Conservation (phyloP, 1,139 yeast genomes). For the Geotrichum australiense region DNA sequence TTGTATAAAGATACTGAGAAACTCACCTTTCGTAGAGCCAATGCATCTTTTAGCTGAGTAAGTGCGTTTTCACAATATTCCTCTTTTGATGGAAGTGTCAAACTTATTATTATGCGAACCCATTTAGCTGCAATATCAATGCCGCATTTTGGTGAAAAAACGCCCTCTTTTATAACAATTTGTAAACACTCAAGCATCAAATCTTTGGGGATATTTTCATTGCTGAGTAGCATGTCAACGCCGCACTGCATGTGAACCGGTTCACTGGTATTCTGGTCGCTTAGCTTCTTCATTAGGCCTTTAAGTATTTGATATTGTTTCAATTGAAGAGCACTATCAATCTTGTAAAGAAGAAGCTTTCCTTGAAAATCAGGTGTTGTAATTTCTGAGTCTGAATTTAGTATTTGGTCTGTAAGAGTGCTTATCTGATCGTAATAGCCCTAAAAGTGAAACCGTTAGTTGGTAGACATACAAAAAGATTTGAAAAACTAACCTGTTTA, state of each 20-base stretch:
- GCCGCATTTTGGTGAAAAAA: conserved; percentile 7
- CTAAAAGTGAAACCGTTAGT: conserved; percentile 2
- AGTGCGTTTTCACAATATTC: conserved; percentile 15
- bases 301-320: conserved; percentile 13
- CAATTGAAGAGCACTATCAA: conserved; percentile 17
- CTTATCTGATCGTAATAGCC: conserved; percentile 8
- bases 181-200: conserved; percentile 12
- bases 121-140: conserved; percentile 14
- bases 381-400: neutral
- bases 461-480: too few relatives aligned
- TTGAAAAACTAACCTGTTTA: neutral
- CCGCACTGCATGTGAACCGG: conserved; percentile 8
- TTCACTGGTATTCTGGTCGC: conserved; percentile 1
- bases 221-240: conserved; percentile 16
- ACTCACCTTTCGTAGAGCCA: conserved; percentile 15
- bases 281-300: conserved; percentile 5
- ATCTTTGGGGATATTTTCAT: conserved; percentile 11
- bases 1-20: neutral
- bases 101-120: conserved; percentile 16
- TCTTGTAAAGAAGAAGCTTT: conserved; percentile 14
- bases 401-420: conserved; percentile 6
- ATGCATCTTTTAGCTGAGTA: conserved; percentile 15
- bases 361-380: conserved; percentile 7
- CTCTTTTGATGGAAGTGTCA: conserved; percentile 17
- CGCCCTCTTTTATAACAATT: conserved; percentile 15